Evolutionary conservation across 2,329 filamentous ascomycete genomes (phyloP), one percentile per base, ranked within the genome.

Genomic region (Colletotrichum tropicale): DNA sequence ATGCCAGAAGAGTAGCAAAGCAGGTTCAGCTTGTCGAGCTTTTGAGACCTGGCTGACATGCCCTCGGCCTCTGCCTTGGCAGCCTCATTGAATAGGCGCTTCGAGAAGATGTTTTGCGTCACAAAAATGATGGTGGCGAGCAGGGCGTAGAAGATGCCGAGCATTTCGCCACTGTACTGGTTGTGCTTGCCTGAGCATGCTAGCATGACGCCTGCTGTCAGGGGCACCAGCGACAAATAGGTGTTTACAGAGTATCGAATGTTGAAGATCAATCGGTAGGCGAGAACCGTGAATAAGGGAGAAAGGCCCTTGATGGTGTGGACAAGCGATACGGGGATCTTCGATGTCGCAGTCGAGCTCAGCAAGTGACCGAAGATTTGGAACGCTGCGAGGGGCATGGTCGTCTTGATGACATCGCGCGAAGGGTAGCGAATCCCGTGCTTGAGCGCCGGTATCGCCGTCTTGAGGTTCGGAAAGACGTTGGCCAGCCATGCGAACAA

Each of bases 301-400:
- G 96, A 98, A 30, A 99, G 91, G 9, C 97, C 97, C 87, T 99
- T 99, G 86, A 99, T 98, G 1, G 97, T 99, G 85, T 99, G 97
- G 5, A 99, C 97, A 43, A 99, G 90, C 8, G 97, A 98, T 2
- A 99, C 97, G 1, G 97, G 96, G 70, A 99, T 98, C 83, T 96
- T 95, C 66, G 95, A 94, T 36, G 96, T 99, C 32, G 97, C 96
- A 78, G 96, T 97, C 8, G 96, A 98, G 84, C 95, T 98, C 60
- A 98, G 88, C 55, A 99, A 94, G 85, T 99, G 97, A 7, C 97
- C 97, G 43, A 94, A 94, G 67, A 99, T 95, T 84, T 98, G 96
- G 84, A 99, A 99, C 32, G 94, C 90, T 2, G 97, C 96, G 38
- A 99, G 89, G 21, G 97, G 97, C n/a, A 98, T 88, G 1, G 96